phyloP scores from a whole-genome alignment of 176 grass and related monocot species.

The Triticum monococcum region DNA sequence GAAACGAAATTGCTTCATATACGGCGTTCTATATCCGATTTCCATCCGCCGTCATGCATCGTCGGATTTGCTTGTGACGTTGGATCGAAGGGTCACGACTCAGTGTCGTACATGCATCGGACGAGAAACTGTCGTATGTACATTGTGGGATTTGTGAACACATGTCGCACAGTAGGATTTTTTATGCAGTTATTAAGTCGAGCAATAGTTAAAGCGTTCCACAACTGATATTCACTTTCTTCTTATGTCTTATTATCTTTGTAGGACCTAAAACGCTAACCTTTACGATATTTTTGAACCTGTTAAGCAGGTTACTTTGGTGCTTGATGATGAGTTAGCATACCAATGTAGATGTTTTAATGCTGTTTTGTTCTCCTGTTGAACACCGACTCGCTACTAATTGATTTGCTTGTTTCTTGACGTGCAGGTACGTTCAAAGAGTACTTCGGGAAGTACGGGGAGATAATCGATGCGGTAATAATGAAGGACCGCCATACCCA shows the following conservation, averaged over 20 bases:
- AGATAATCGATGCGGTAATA: slow-evolving; percentile 82
- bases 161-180: background rate
- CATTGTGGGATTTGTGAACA: background rate
- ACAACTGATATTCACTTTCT: background rate
- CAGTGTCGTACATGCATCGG: too few species aligned
- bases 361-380: background rate
- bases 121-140: background rate
- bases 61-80: too few species aligned
- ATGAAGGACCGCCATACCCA: slow-evolving; percentile 85
- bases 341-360: background rate
- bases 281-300: background rate
- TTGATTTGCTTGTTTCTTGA: background rate
- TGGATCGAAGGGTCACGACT: too few species aligned
- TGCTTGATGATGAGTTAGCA: background rate
- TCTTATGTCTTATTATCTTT: background rate
- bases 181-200: background rate
- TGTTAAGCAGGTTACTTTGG: background rate
- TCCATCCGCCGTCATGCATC: too few species aligned
- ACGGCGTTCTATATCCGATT: too few species aligned
- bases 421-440: slow-evolving; percentile 66
- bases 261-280: background rate
- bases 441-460: slow-evolving; percentile 79
- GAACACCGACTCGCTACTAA: background rate
- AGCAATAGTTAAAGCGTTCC: background rate
- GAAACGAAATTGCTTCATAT: background rate